Percentiles rank a stretch among this genome's conserved stretches.
Evolutionary conservation across 2,329 filamentous ascomycete genomes (phyloP).

Genomic region (Claviceps paspali): DNA sequence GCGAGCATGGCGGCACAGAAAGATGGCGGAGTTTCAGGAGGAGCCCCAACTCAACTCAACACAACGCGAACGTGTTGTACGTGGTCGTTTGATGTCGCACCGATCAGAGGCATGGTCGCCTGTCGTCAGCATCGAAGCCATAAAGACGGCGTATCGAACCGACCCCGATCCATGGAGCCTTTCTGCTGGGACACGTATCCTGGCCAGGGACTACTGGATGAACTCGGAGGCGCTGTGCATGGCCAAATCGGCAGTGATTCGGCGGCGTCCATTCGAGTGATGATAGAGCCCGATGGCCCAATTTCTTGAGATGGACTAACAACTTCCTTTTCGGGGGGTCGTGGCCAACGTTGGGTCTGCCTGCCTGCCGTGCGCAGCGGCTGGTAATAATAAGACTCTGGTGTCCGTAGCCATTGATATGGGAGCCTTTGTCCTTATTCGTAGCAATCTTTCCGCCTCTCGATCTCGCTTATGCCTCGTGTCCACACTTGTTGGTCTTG

Average conservation of each 20-base stretch:
- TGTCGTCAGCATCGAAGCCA: background rate
- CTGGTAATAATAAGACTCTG: background rate
- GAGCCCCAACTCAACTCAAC: background rate
- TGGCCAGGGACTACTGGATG: background rate
- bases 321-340: conserved; percentile 1
- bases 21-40: background rate
- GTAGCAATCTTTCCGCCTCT: too few species aligned
- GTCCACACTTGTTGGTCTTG: background rate
- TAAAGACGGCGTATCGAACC: background rate
- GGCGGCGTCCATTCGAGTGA: background rate
- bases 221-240: background rate
- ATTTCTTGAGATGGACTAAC: background rate
- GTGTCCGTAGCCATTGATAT: too few species aligned
- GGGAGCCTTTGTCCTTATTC: background rate
- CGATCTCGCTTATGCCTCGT: too few species aligned
- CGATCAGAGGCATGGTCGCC: background rate
- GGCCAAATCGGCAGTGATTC: background rate
- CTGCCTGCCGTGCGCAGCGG: background rate
- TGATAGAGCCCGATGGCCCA: background rate
- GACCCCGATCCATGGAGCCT: background rate
- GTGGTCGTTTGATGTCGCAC: background rate
- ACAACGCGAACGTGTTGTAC: too few species aligned
- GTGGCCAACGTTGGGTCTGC: background rate
- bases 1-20: background rate
- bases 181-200: background rate